phyloP scores from a whole-genome alignment of 768 basidiomycete species.

The Amanita inopinata region DNA sequence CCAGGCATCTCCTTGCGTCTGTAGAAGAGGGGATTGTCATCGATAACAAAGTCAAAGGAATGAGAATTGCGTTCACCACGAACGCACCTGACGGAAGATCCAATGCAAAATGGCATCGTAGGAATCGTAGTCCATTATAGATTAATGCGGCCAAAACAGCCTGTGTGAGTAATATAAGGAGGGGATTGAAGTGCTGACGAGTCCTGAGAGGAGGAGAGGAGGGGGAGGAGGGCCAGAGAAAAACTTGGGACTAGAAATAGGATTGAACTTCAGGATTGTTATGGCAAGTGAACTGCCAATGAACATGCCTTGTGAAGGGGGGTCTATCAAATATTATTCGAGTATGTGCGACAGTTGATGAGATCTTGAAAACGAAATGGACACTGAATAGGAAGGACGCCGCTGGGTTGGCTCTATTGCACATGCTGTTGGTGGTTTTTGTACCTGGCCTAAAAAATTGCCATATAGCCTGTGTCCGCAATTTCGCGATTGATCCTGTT shows the following conservation, averaged over 20 bases:
- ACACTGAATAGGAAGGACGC: neutral
- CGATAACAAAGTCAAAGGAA: conserved; percentile 12
- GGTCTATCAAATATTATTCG: conserved; percentile 16
- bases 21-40: neutral
- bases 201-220: conserved; percentile 15
- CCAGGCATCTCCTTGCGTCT: conserved; percentile 81
- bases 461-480: too few species aligned
- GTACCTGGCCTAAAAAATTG: too few species aligned
- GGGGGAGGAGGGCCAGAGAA: conserved; percentile 26
- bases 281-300: conserved; percentile 13
- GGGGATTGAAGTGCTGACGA: conserved; percentile 22
- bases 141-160: conserved; percentile 28
- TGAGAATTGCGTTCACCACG: neutral
- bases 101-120: conserved; percentile 75
- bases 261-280: neutral
- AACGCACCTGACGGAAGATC: conserved; percentile 61
- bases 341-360: neutral
- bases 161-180: too few species aligned
- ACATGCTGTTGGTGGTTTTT: neutral
- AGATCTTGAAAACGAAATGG: conserved; percentile 1
- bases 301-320: conserved; percentile 15
- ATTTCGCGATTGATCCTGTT: neutral
- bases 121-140: conserved; percentile 65
- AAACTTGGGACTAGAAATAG: conserved; percentile 15
- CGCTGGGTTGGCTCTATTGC: too few species aligned